These are phyloP conservation scores for Puccinia triticina DNA, from an alignment of 1,284 basidiomycete genomes.

Conservation along the genomic window DNA sequence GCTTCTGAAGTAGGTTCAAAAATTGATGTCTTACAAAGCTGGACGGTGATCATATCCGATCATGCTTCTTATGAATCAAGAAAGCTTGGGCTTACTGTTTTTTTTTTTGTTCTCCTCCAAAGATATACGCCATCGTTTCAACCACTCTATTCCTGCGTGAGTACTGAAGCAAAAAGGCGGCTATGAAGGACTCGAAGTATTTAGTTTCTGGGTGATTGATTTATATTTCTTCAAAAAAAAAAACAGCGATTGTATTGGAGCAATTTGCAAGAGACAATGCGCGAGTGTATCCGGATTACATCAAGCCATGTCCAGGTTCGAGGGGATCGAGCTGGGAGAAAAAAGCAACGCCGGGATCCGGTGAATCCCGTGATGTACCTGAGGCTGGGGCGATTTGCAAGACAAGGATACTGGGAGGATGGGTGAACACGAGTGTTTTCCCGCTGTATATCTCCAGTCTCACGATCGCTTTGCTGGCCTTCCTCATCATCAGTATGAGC, in stretches of 20 bases:
- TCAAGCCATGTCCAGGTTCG: conserved; percentile 25
- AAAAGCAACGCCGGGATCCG: neutral
- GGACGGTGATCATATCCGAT: neutral
- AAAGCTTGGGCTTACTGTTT: neutral
- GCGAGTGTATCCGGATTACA: conserved; percentile 32
- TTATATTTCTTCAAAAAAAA: neutral
- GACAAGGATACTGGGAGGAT: conserved; percentile 20
- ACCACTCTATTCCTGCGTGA: conserved; percentile 41
- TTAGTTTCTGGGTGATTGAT: neutral
- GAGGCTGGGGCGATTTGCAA: neutral
- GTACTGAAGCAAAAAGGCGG: neutral
- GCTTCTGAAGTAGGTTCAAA: conserved; percentile 33
- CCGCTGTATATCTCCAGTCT: conserved; percentile 36
- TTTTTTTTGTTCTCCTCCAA: neutral
- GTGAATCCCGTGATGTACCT: too few relatives aligned
- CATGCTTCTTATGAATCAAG: neutral
- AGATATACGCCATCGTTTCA: conserved; percentile 45
- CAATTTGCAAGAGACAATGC: conserved; percentile 43
- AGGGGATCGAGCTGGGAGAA: neutral
- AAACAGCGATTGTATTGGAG: conserved; percentile 34
- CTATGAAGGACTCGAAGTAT: neutral
- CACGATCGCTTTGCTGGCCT: neutral
- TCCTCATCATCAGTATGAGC: conserved; percentile 33
- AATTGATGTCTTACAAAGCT: neutral
- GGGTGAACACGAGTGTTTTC: conserved; percentile 26